Conservation (phyloP, 176 grass and related monocot species). For the Saccharum spontaneum region DNA sequence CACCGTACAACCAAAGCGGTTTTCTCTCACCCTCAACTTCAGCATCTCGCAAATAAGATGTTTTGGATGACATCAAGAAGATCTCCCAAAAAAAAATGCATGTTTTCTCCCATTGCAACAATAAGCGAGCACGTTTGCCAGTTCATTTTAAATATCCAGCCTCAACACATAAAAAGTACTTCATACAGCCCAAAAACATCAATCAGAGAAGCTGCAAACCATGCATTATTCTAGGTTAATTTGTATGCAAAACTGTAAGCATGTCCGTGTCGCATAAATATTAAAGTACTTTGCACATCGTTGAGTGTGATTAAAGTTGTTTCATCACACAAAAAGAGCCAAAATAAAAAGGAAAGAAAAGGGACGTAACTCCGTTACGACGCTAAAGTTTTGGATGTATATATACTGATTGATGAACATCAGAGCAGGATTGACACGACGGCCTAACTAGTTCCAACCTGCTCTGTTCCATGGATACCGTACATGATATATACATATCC, state of each 20-base stretch:
- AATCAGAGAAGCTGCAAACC: neutral
- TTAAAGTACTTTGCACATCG: neutral
- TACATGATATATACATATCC: neutral
- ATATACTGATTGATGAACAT: neutral
- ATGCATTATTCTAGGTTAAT: neutral
- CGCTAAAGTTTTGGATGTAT: neutral
- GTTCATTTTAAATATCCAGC: too few species aligned
- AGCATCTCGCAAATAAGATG: too few species aligned
- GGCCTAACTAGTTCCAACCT: slow-evolving; percentile 28
- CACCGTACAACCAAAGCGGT: slow-evolving; percentile 21
- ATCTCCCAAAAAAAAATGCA: too few species aligned
- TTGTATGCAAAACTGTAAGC: neutral
- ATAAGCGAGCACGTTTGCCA: too few species aligned
- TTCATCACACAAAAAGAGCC: neutral
- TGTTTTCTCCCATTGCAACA: too few species aligned
- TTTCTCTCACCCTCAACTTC: neutral
- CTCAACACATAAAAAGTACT: too few species aligned
- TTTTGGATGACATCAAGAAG: too few species aligned
- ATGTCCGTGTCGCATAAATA: neutral
- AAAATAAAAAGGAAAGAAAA: neutral
- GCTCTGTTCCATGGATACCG: slow-evolving; percentile 16
- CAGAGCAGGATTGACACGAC: slow-evolving; percentile 20
- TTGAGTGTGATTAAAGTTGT: neutral
- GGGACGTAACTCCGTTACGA: neutral
- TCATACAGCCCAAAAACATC: neutral